Evolutionary conservation across 345 rosid species (phyloP).

Genomic region (Eutrema japonicum): DNA sequence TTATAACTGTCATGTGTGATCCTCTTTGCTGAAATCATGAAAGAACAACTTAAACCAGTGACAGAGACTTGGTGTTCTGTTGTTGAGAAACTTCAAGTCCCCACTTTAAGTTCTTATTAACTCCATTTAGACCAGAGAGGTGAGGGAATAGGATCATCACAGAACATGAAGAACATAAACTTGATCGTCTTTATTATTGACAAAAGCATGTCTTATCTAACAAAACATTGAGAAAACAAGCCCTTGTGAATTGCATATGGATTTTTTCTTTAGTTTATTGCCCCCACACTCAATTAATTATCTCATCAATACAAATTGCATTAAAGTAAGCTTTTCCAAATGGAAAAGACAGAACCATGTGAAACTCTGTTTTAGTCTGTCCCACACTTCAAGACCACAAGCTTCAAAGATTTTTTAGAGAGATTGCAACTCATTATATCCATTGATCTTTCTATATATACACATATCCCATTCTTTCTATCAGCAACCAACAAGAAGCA

Average conservation of each 20-base stretch:
- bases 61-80: constrained; percentile 23
- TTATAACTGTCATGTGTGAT: constrained; percentile 5
- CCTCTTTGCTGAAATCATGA: neutral
- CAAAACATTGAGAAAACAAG: constrained; percentile 32
- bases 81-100: constrained; percentile 33
- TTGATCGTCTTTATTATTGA: constrained; percentile 17
- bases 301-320: constrained; percentile 1
- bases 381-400: constrained; percentile 29
- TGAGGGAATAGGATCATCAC: constrained; percentile 27
- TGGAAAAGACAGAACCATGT: constrained; percentile 35
- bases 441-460: constrained; percentile 26
- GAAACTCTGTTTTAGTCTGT: neutral
- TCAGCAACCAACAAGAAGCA: constrained; percentile 26
- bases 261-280: neutral
- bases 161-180: constrained; percentile 31
- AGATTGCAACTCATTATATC: neutral
- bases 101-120: constrained; percentile 12
- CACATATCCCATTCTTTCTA: neutral
- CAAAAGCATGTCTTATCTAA: constrained; percentile 18
- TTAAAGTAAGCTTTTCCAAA: neutral
- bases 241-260: constrained; percentile 28
- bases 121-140: constrained; percentile 18
- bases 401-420: neutral
- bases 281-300: neutral
- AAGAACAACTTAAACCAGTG: constrained; percentile 9